A percentile compares a stretch with the other conserved stretches of the same genome.
phyloP scores from a whole-genome alignment of 768 basidiomycete genomes.

The Agaricus blazei region DNA sequence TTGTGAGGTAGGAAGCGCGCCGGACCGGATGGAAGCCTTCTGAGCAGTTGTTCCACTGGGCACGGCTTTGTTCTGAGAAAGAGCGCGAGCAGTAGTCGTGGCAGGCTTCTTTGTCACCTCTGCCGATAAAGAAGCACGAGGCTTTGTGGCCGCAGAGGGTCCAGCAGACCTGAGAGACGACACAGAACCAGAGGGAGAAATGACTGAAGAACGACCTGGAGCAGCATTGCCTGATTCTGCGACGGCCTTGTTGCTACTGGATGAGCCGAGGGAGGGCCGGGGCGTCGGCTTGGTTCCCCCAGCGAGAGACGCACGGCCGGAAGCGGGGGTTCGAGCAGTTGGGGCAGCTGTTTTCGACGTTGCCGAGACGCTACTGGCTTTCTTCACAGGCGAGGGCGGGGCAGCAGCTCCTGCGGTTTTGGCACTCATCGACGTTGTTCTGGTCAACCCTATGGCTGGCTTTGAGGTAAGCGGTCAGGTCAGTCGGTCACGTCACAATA shows the following conservation, averaged over 20 bases:
- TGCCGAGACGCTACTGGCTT: constrained; percentile 29
- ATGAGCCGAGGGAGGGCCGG: constrained; percentile 34
- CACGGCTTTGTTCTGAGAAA: constrained; percentile 34
- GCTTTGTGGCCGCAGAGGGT: constrained; percentile 37
- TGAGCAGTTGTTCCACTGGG: constrained; percentile 26
- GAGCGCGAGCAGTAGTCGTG: constrained; percentile 21
- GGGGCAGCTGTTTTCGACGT: constrained; percentile 28
- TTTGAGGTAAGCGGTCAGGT: constrained; percentile 32
- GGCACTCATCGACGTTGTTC: constrained; percentile 20
- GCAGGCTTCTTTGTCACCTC: constrained; percentile 43
- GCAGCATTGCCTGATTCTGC: constrained; percentile 19
- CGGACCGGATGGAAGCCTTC: neutral
- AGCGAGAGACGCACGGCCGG: constrained; percentile 39
- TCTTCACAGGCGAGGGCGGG: constrained; percentile 18
- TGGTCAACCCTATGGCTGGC: constrained; percentile 22
- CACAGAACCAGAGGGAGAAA: constrained; percentile 51
- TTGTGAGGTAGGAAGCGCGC: neutral
- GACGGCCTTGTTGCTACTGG: constrained; percentile 32
- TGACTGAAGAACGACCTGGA: constrained; percentile 40
- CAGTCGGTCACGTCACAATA: constrained; percentile 11
- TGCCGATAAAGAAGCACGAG: constrained; percentile 67
- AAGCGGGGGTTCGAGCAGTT: constrained; percentile 29
- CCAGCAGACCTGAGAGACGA: constrained; percentile 42
- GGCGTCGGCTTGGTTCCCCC: constrained; percentile 34
- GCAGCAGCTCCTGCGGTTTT: constrained; percentile 27